Base-by-base conservation (phyloP, 495 filamentous ascomycete species). In the Podospora pseudopauciseta region DNA sequence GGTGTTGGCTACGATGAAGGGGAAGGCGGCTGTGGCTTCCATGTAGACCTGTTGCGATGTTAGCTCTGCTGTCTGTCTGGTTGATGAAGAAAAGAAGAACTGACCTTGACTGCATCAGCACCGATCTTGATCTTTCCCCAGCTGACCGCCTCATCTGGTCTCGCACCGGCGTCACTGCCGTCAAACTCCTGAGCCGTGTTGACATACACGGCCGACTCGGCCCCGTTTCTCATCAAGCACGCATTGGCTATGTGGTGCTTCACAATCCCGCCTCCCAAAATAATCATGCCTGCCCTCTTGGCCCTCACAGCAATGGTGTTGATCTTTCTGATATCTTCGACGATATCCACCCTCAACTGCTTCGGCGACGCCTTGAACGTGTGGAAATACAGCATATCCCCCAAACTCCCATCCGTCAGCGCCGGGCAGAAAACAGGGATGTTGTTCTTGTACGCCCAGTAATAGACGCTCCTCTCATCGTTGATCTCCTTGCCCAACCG, bases 181-280 rank as follows among this genome's bases (percentile, higher is more conserved):
- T 99, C 95, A 77, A 97, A 98, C 76, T 99, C 96, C 77, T 95
- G 91, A 0, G 87, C 95, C 1, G 96, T 97, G 77, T 99, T 98
- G 73, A 99, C 89, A 74, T 96, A 98, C 13, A 99, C 96, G 4
- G 95, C 96, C 70, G 90, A 92, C 77, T 99, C 95, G 11, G 95
- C 95, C 0, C 95, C 96, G 71, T 98, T 97, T 19, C 95, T 86
- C 95, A 98, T 98, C 72, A 99, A 75, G 73, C 91, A 95, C 3
- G 96, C 95, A 75, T 98, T 99, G 30, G 94, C 92, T 72, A 99
- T 98, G 74, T 98, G 95, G 73, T 99, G 95, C 80, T 99, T 99
- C 66, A 99, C 85, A 11, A 99, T 78, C 0, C 95, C 95, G 2
- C 94, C 95, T 0, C 96, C 95, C 1, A 99, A 83, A 63, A 99